These are phyloP conservation scores for Citrus medica DNA, from an alignment of 345 rosid genomes.

Conservation along the genomic window DNA sequence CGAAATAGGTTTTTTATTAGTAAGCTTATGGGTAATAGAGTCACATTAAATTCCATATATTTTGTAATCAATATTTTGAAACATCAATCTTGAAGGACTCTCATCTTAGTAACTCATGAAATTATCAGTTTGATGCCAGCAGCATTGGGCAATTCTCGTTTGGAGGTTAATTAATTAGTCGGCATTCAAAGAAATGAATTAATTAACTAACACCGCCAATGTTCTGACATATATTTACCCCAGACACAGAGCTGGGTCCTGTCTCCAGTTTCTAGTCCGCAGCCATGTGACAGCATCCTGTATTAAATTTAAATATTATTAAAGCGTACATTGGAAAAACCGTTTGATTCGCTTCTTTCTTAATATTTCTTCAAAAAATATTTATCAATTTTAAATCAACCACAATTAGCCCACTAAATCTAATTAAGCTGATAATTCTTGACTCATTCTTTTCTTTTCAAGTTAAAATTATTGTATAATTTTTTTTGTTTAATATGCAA, in stretches of 20 bases:
- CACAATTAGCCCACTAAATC: no score
- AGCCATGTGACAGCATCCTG: background rate
- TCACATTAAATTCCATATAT: no score
- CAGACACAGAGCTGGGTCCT: background rate
- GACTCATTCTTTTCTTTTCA: no score
- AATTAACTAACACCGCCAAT: background rate
- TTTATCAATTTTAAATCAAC: no score
- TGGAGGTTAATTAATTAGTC: background rate
- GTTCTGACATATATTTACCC: background rate
- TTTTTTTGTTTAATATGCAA: no score
- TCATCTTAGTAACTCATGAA: background rate
- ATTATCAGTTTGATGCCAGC: background rate
- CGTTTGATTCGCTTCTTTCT: background rate
- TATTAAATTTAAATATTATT: background rate
- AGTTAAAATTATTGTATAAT: no score
- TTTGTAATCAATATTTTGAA: background rate
- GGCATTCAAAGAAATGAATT: background rate
- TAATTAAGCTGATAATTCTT: no score
- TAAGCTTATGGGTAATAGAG: background rate
- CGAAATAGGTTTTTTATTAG: no score
- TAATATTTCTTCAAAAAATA: background rate
- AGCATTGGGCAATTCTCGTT: background rate
- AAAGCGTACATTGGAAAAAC: background rate
- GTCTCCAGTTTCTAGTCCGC: background rate
- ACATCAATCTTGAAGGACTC: background rate